These are phyloP conservation scores for Hypseocharis bilobata DNA, from an alignment of 441 rosid genomes.

Conservation along the genomic window DNA sequence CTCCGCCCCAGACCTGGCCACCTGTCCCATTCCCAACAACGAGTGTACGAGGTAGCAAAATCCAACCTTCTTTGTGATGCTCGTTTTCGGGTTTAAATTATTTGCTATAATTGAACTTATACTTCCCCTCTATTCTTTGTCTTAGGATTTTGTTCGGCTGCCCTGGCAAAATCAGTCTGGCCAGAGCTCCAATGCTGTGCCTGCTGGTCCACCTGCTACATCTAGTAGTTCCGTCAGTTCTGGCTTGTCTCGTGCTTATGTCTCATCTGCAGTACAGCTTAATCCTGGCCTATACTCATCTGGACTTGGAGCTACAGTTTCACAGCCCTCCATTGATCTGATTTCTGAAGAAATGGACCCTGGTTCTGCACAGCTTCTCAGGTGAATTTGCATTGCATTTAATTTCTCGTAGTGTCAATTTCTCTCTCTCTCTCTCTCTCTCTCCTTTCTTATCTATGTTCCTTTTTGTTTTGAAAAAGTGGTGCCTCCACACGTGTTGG, in stretches of 20 bases:
- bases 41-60: conserved; percentile 77
- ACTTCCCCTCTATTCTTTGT: conserved; percentile 3
- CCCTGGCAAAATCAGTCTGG: conserved; percentile 92
- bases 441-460: conserved; percentile 13
- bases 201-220: conserved; percentile 44
- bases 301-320: conserved; percentile 7
- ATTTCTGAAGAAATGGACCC: conserved; percentile 8
- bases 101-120: conserved; percentile 14
- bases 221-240: conserved; percentile 33
- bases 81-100: conserved; percentile 6
- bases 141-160: conserved; percentile 90
- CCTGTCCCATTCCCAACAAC: conserved; percentile 77
- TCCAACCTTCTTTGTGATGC: conserved; percentile 12
- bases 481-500: conserved; percentile 46
- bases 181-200: conserved; percentile 50
- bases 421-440: not conserved
- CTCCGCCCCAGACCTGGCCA: conserved; percentile 96
- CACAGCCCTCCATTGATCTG: conserved; percentile 4
- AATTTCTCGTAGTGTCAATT: conserved; percentile 26
- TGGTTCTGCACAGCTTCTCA: conserved; percentile 9
- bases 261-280: conserved; percentile 49
- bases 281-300: conserved; percentile 39
- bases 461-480: conserved; percentile 25
- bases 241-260: conserved; percentile 43
- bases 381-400: not conserved